Percentiles rank a stretch among this genome's conserved stretches.
Conservation (phyloP, 2,329 filamentous ascomycete species). For the Trichophyton rubrum region DNA sequence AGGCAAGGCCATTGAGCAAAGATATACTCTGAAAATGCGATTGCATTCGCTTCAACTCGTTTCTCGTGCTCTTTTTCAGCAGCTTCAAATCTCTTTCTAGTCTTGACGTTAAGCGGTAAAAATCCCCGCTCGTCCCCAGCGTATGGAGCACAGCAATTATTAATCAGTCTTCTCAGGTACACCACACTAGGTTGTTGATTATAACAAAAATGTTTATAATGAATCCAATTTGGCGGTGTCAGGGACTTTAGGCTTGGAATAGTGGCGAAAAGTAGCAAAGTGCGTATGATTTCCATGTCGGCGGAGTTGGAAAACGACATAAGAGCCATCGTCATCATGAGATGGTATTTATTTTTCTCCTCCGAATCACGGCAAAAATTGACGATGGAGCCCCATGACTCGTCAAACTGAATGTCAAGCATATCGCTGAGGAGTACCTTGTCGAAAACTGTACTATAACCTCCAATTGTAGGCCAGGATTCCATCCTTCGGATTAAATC, state of each 20-base stretch:
- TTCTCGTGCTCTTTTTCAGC: constrained; percentile 5
- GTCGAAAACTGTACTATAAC: constrained; percentile 7
- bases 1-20: constrained; percentile 11
- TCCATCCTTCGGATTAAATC: constrained; percentile 7
- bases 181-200: constrained; percentile 7
- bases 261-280: constrained; percentile 13
- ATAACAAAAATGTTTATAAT: constrained; percentile 8
- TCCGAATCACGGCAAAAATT: constrained; percentile 9
- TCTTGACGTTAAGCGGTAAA: constrained; percentile 1
- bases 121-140: constrained; percentile 4
- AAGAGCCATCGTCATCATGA: constrained; percentile 22
- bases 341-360: constrained; percentile 14
- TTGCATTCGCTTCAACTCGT: constrained; percentile 6
- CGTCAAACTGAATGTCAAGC: constrained; percentile 8
- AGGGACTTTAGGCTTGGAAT: constrained; percentile 10
- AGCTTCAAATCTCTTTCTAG: constrained; percentile 5
- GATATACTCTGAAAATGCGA: constrained; percentile 12
- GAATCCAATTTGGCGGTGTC: constrained; percentile 5
- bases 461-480: constrained; percentile 10
- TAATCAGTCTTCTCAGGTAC: constrained; percentile 7
- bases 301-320: constrained; percentile 18
- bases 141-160: constrained; percentile 7
- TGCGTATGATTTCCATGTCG: constrained; percentile 17
- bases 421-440: constrained; percentile 11
- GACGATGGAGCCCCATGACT: constrained; percentile 8